Evolutionary conservation across 805 yeast genomes (phyloP).

Genomic region (Kluyveromyces wickerhamii): DNA sequence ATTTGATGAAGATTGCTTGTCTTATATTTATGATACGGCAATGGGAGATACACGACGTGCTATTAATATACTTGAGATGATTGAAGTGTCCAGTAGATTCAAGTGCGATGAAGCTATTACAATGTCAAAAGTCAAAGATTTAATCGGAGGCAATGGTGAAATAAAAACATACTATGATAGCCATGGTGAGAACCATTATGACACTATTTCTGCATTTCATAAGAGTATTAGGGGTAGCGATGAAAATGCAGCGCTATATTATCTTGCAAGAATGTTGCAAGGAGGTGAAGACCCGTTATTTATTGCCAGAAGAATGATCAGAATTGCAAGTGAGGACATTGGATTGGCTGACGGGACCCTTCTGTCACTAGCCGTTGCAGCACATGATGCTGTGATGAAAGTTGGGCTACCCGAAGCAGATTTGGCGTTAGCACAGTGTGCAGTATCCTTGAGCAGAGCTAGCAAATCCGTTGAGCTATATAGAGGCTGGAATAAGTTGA

Average conservation of each 20-base stretch:
- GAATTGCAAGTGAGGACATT: slow-evolving; percentile 92
- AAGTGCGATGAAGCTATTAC: slow-evolving; percentile 23
- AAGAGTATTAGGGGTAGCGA: slow-evolving; percentile 86
- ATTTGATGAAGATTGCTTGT: slow-evolving; percentile 48
- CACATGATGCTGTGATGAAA: slow-evolving; percentile 80
- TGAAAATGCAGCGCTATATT: slow-evolving; percentile 83
- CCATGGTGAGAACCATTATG: slow-evolving; percentile 89
- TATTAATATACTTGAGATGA: slow-evolving; percentile 67
- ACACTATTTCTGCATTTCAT: slow-evolving; percentile 91
- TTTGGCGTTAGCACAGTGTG: slow-evolving; percentile 81
- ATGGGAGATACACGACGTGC: slow-evolving; percentile 89
- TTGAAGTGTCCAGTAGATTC: slow-evolving; percentile 62
- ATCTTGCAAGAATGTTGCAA: slow-evolving; percentile 76
- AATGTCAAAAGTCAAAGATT: background rate
- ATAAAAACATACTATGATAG: slow-evolving; percentile 52
- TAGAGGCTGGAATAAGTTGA: slow-evolving; percentile 68
- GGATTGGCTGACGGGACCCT: slow-evolving; percentile 80
- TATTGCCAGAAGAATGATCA: slow-evolving; percentile 82
- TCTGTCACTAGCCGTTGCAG: slow-evolving; percentile 77
- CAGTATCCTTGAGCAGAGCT: slow-evolving; percentile 81
- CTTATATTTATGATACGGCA: slow-evolving; percentile 62
- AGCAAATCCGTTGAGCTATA: slow-evolving; percentile 82
- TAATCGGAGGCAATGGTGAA: slow-evolving; percentile 5
- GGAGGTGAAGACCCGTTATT: slow-evolving; percentile 94
- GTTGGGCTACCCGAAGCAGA: slow-evolving; percentile 95